Evolutionary conservation across 2,329 filamentous ascomycete genomes (phyloP).

Genomic region (Fonsecaea monophora): DNA sequence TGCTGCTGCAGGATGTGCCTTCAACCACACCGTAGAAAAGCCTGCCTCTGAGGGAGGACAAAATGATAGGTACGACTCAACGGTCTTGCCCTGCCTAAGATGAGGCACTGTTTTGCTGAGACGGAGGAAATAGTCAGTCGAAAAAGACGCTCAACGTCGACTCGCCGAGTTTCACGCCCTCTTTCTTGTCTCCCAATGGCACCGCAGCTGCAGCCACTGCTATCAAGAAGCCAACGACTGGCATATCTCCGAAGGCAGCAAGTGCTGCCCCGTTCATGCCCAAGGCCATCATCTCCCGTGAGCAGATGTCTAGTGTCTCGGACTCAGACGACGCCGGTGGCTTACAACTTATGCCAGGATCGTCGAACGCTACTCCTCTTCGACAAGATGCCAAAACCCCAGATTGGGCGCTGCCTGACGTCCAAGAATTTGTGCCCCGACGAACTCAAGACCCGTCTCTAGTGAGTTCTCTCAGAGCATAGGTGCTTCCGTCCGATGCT

Average conservation of each 20-base stretch:
- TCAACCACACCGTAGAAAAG: conserved; percentile 70
- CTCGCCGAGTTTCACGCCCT: conserved; percentile 90
- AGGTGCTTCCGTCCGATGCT: background rate
- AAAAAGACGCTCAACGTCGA: conserved; percentile 79
- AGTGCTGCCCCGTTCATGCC: conserved; percentile 72
- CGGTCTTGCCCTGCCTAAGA: background rate
- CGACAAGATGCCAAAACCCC: conserved; percentile 51
- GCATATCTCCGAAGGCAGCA: conserved; percentile 86
- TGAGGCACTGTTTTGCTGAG: conserved; percentile 3
- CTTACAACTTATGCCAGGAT: conserved; percentile 40
- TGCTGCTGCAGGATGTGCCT: conserved; percentile 68
- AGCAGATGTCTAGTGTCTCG: conserved; percentile 28
- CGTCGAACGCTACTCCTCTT: conserved; percentile 51
- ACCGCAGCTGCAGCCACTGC: conserved; percentile 27
- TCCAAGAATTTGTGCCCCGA: conserved; percentile 62
- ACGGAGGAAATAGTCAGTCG: conserved; percentile 22
- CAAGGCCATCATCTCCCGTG: conserved; percentile 51
- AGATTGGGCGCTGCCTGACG: conserved; percentile 55
- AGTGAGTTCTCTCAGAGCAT: conserved; percentile 47
- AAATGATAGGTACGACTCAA: conserved; percentile 42
- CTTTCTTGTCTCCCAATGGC: conserved; percentile 58
- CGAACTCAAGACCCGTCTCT: conserved; percentile 58
- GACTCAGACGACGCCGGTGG: conserved; percentile 18
- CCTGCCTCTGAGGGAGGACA: conserved; percentile 47
- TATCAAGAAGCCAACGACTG: conserved; percentile 32